Percentiles rank a stretch among this genome's conserved stretches.
Conservation (phyloP, 2,329 filamentous ascomycete genomes). For the Nectriaceae sp. region DNA sequence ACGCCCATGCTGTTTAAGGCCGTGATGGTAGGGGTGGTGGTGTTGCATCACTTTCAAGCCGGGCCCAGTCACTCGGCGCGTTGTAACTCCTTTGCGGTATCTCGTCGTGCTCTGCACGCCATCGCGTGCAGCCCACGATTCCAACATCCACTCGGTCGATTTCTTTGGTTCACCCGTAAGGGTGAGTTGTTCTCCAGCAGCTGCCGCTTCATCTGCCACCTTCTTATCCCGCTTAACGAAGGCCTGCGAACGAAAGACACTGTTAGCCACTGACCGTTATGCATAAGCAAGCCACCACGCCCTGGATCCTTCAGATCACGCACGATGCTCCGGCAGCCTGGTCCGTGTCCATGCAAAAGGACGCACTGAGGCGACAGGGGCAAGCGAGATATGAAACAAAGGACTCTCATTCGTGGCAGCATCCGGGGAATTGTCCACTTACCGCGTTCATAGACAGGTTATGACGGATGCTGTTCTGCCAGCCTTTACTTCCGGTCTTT, state of each 20-base stretch:
- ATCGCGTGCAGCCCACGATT: conserved; percentile 65
- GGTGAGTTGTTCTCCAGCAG: conserved; percentile 7
- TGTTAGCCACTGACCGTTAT: conserved; percentile 12
- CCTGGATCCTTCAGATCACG: background rate
- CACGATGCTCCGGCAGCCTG: conserved; percentile 6
- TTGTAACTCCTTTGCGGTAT: conserved; percentile 59
- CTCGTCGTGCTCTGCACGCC: conserved; percentile 86
- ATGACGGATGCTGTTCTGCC: conserved; percentile 95
- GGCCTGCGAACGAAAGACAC: conserved; percentile 31
- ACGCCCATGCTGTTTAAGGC: conserved; percentile 21
- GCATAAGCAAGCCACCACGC: conserved; percentile 2
- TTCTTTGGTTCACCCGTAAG: conserved; percentile 50
- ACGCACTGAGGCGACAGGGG: conserved; percentile 9
- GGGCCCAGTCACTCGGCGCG: conserved; percentile 21
- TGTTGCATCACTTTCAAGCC: conserved; percentile 6
- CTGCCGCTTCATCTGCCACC: conserved; percentile 26
- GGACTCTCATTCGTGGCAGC: conserved; percentile 8
- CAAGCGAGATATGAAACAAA: conserved; percentile 14
- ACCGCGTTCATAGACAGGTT: conserved; percentile 96
- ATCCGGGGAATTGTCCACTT: conserved; percentile 32
- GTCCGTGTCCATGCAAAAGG: conserved; percentile 12
- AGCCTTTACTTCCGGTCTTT: conserved; percentile 72
- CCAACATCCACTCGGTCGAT: conserved; percentile 75
- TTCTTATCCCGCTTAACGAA: conserved; percentile 43
- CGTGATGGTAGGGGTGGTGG: conserved; percentile 17